Conservation (phyloP, 352 stramenopile genomes). For the Globisporangium paddicum region DNA sequence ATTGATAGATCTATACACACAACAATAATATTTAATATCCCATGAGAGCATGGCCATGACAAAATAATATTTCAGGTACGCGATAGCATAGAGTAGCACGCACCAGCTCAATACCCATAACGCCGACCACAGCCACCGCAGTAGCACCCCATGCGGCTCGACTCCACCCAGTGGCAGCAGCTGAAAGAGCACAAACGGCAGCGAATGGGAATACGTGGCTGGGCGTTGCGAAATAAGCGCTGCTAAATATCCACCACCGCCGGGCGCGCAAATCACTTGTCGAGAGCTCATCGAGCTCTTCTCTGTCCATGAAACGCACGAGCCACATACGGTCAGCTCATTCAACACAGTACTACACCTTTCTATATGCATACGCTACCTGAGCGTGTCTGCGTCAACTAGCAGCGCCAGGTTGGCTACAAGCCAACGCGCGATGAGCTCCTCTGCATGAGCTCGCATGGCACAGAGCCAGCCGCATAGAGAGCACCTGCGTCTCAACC, state of each 20-base stretch:
- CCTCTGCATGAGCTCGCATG: conserved; percentile 3
- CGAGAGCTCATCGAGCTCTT: conserved; percentile 3
- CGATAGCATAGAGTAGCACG: neutral
- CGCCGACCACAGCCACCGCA: neutral
- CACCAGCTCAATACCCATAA: conserved; percentile 5
- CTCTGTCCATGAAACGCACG: too few species aligned
- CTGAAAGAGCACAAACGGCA: neutral
- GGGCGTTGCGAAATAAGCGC: neutral
- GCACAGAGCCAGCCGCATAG: neutral
- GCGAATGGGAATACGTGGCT: neutral
- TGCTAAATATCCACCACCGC: neutral
- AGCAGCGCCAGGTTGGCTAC: neutral
- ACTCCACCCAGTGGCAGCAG: neutral
- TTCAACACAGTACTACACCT: too few species aligned
- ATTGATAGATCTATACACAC: conserved; percentile 8
- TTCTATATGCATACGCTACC: conserved; percentile 7
- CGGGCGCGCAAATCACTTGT: neutral
- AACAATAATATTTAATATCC: neutral
- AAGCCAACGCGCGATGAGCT: neutral
- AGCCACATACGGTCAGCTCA: too few species aligned
- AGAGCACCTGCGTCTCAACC: neutral
- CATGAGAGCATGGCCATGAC: neutral
- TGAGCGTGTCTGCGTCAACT: neutral
- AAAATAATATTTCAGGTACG: neutral
- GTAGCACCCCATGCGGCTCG: neutral